Evolutionary conservation across 2,329 filamentous ascomycete species (phyloP), one percentile per base, ranked within the genome.

Genomic region (Xenoacremonium recifei): DNA sequence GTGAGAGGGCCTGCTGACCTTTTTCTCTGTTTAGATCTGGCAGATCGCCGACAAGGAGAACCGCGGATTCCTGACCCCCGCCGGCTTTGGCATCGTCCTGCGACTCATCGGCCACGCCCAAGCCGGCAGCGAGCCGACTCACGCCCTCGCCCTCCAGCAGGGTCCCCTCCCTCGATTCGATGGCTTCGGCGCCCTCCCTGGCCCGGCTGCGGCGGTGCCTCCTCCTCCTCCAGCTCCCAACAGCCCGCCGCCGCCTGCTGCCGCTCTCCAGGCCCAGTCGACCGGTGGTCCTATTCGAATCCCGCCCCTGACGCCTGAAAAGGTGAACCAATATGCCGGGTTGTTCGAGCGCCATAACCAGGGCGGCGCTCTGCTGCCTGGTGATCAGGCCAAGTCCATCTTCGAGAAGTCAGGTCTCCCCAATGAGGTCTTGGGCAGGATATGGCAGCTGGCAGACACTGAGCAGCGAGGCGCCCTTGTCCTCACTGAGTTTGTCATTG

Each of bases 11-110:
- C 18, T 30, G 31, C 19, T 40, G 30, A 20, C n/a, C n/a, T n/a
- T n/a, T n/a, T n/a, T n/a, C n/a, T n/a, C n/a, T n/a, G n/a, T n/a
- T n/a, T 67, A 96, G 87, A 97, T 99, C 77, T 99, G 93, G 93
- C 92, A 97, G 71, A 93, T 99, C 65, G 92, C 93, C 55, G 93
- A 99, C 71, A 90, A 82, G 53, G 92, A 97, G 72, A 99, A 99
- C 72, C 83, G 91, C 51, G 93, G 93, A 39, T 87, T 97, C 54
- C 75, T 99, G 54, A 96, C 91, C 23, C 90, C 90, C 16, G 82
- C 90, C 31, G 93, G 92, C 63, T 99, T 99, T 70, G 89, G 91
- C 47, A 81, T 96, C 63, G 93, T 95, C 44, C 71, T 99, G 62
- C 82, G 93, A 60, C 82, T 99, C 63, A 97, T 99, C 63, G 93